Conservation (phyloP, 306 rosid species). For the Rosa persica region DNA sequence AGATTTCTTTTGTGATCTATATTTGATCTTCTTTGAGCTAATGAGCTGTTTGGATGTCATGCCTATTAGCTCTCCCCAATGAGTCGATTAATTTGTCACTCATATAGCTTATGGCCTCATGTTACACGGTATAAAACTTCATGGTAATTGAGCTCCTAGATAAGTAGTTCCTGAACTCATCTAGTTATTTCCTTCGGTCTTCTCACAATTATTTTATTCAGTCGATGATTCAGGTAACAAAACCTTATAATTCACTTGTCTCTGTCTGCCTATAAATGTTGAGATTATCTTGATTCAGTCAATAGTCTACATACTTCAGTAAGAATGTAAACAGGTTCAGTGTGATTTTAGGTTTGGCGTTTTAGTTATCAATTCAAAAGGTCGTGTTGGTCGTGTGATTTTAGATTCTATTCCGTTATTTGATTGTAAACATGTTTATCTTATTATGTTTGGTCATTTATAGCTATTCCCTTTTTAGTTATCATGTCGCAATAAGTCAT, state of each 20-base stretch:
- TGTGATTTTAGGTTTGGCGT: neutral
- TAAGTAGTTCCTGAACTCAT: neutral
- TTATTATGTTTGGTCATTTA: neutral
- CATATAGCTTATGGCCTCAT: neutral
- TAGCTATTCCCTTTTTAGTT: neutral
- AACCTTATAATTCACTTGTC: neutral
- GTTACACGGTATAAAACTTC: neutral
- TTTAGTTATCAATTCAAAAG: neutral
- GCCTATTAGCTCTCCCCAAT: neutral
- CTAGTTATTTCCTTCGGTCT: neutral
- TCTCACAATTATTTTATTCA: neutral
- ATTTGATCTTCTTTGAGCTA: neutral
- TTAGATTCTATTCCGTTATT: neutral
- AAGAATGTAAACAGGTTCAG: neutral
- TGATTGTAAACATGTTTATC: neutral
- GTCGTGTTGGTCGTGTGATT: neutral
- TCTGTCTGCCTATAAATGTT: neutral
- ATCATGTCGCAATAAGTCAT: neutral
- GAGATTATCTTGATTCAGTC: neutral
- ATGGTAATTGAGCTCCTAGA: neutral
- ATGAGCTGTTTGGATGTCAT: slow-evolving; percentile 5
- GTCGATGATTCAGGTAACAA: neutral
- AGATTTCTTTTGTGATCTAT: neutral
- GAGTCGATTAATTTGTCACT: neutral
- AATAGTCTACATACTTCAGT: neutral